Evolutionary conservation across 139 green algal genomes (phyloP).

Genomic region (Chlorella vulgaris): DNA sequence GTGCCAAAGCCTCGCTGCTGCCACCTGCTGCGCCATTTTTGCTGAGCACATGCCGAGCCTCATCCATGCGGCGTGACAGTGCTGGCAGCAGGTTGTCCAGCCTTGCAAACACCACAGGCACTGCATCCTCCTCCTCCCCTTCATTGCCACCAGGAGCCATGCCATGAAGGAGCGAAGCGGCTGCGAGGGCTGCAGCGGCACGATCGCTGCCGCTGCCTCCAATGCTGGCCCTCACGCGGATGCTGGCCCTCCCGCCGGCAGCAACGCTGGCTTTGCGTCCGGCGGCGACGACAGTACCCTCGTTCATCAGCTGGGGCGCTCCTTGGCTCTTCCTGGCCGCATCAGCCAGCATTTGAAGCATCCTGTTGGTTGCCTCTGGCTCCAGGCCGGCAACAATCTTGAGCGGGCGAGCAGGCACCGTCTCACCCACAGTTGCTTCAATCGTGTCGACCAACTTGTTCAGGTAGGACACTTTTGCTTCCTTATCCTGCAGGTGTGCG

Average conservation of each 20-base stretch:
- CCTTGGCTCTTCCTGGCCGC: constrained; percentile 44
- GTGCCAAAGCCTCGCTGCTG: not conserved
- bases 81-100: constrained; percentile 9
- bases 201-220: too few relatives aligned
- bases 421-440: constrained; percentile 43
- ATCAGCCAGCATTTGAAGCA: constrained; percentile 76
- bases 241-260: too few relatives aligned
- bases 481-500: constrained; percentile 71
- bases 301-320: constrained; percentile 54
- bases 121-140: not conserved
- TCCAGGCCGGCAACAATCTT: constrained; percentile 87
- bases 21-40: not conserved
- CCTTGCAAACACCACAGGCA: not conserved
- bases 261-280: too few relatives aligned
- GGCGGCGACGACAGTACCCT: too few relatives aligned
- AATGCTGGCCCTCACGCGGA: too few relatives aligned
- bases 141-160: too few relatives aligned
- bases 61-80: not conserved
- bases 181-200: not conserved
- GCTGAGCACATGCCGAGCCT: not conserved
- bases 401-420: constrained; percentile 69
- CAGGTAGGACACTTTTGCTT: constrained; percentile 79
- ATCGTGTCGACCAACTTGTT: constrained; percentile 79
- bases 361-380: constrained; percentile 82
- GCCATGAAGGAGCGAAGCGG: too few relatives aligned